These are phyloP conservation scores for Knoxia roxburghii DNA, from an alignment of 257 asterid species.

Conservation along the genomic window DNA sequence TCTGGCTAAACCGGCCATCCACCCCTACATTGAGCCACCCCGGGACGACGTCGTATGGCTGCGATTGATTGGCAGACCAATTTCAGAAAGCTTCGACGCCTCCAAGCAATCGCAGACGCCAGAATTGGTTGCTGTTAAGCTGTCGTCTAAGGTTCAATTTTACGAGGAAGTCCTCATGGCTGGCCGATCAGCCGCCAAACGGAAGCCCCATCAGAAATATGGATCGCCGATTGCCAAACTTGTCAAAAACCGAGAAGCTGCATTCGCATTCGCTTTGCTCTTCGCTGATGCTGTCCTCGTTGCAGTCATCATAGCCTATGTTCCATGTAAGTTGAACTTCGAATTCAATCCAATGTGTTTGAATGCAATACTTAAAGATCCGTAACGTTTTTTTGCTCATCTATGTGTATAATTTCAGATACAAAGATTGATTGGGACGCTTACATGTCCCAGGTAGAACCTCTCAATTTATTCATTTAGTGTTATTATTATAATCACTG, in stretches of 20 bases:
- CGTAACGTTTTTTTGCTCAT: neutral
- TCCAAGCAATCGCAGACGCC: neutral
- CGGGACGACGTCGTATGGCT: neutral
- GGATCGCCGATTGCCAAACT: conserved; percentile 20
- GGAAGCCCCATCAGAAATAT: conserved; percentile 16
- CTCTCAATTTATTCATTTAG: neutral
- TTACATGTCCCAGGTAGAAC: conserved; percentile 86
- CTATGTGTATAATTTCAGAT: conserved; percentile 38
- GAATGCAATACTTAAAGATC: neutral
- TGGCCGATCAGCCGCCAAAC: conserved; percentile 31
- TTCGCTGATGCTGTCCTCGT: conserved; percentile 65
- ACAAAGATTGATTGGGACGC: conserved; percentile 99
- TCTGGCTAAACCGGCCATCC: too few species aligned
- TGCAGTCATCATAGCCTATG: conserved; percentile 59
- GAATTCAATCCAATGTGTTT: neutral
- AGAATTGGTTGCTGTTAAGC: neutral
- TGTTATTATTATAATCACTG: neutral
- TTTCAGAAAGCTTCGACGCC: neutral
- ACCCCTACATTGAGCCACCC: too few species aligned
- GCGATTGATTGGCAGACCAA: neutral
- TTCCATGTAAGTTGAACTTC: conserved; percentile 59
- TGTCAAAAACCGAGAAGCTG: conserved; percentile 29
- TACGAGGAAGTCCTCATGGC: conserved; percentile 19
- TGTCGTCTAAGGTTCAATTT: neutral
- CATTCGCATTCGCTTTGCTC: conserved; percentile 49